Percentiles rank a stretch among this genome's conserved stretches.
These are phyloP conservation scores for Linnemannia elongata DNA, from an alignment of 192 early-diverging fungal species.

Conservation along the genomic window DNA sequence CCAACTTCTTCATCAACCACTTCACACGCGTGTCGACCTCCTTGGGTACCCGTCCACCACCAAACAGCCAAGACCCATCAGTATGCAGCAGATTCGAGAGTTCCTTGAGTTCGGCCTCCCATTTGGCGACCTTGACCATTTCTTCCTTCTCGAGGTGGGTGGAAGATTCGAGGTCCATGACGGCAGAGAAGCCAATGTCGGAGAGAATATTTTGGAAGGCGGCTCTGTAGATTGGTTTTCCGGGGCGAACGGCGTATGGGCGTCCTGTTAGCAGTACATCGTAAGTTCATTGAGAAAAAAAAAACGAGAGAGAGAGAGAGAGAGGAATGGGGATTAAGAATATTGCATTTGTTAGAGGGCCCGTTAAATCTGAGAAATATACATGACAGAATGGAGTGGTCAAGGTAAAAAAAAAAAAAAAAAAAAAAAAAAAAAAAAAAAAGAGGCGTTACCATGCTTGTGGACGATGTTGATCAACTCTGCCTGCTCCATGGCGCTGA, in stretches of 20 bases:
- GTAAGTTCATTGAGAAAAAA: no score
- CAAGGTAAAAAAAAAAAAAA: no score
- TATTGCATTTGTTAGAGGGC: background rate
- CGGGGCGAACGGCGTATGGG: constrained; percentile 81
- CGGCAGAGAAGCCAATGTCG: constrained; percentile 79
- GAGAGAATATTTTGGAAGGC: constrained; percentile 82
- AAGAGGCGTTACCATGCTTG: constrained; percentile 69
- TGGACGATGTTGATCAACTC: constrained; percentile 89
- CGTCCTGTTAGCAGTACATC: constrained; percentile 68
- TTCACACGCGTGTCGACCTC: constrained; percentile 72
- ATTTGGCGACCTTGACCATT: constrained; percentile 73
- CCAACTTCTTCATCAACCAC: constrained; percentile 69
- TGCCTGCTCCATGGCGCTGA: constrained; percentile 91
- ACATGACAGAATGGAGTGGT: no score
- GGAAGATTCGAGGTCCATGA: constrained; percentile 83
- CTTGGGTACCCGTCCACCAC: constrained; percentile 63
- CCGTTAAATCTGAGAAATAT: no score
- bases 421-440: no score
- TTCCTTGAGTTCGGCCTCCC: constrained; percentile 71
- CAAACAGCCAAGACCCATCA: constrained; percentile 67
- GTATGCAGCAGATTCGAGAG: constrained; percentile 60
- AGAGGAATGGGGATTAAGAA: no score
- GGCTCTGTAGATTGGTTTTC: constrained; percentile 84
- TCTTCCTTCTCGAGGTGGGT: constrained; percentile 71
- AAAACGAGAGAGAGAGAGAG: background rate